Conservation (phyloP, 768 basidiomycete genomes). For the Tulasnella sp. region DNA sequence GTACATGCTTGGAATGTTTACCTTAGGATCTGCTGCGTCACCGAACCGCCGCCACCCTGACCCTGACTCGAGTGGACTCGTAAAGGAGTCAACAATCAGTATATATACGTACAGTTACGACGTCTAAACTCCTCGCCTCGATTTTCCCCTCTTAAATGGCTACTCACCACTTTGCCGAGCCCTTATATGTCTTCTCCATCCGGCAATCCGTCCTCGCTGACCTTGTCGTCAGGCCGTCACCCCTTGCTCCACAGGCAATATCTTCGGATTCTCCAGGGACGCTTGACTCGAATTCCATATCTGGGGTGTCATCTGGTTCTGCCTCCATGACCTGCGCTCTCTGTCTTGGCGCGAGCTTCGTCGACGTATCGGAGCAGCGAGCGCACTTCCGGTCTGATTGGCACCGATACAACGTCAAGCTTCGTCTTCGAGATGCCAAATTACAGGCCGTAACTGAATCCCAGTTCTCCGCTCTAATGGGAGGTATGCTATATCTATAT, state of each 20-base stretch:
- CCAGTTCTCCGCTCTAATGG: conserved; percentile 67
- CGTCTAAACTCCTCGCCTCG: no score
- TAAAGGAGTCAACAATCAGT: no score
- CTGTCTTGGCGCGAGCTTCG: conserved; percentile 58
- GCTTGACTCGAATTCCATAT: background rate
- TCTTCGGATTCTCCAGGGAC: background rate
- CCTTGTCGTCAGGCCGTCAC: conserved; percentile 14
- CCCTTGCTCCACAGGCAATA: background rate
- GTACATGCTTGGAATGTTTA: no score
- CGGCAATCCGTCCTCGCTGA: conserved; percentile 12
- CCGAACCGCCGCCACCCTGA: no score
- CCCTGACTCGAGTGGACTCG: no score
- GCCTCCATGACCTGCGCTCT: conserved; percentile 45
- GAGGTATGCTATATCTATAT: conserved; percentile 42
- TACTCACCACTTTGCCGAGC: background rate
- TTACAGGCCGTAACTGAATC: conserved; percentile 53
- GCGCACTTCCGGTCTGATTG: conserved; percentile 88
- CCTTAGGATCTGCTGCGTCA: no score
- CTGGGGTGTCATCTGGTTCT: background rate
- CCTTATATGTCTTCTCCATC: conserved; percentile 17
- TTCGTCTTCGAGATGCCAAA: conserved; percentile 44
- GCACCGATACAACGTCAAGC: conserved; percentile 97
- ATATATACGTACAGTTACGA: no score
- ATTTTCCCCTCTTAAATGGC: conserved; percentile 4
- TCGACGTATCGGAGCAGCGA: conserved; percentile 71